phyloP scores from a whole-genome alignment of 1,284 basidiomycete species.

The Athelia psychrophila region DNA sequence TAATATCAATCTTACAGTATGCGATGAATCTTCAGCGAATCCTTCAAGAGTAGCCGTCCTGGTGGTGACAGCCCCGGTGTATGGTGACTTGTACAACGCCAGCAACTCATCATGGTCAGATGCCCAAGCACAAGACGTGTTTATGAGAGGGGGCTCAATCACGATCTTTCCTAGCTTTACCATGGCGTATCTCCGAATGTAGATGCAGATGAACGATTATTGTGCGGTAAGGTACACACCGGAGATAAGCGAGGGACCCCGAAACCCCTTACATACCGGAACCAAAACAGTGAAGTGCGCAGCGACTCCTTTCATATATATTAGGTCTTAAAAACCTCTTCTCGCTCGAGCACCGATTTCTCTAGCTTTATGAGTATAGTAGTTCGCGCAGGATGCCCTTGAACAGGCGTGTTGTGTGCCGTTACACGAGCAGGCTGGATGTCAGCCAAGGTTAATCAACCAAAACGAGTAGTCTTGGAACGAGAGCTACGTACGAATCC shows the following conservation, averaged over 20 bases:
- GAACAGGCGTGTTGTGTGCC: conserved; percentile 88
- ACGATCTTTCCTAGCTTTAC: background rate
- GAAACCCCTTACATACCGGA: too few species aligned
- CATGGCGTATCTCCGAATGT: background rate
- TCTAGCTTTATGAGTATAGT: conserved; percentile 96
- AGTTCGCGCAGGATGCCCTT: conserved; percentile 79
- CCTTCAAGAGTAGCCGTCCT: conserved; percentile 69
- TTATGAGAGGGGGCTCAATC: conserved; percentile 61
- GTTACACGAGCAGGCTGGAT: conserved; percentile 93
- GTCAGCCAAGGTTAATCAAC: conserved; percentile 4
- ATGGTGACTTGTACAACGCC: conserved; percentile 58
- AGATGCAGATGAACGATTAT: background rate
- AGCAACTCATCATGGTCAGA: conserved; percentile 60
- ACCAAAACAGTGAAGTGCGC: too few species aligned
- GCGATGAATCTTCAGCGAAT: conserved; percentile 56
- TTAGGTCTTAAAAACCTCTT: conserved; percentile 69
- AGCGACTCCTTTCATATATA: conserved; percentile 1
- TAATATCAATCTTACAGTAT: conserved; percentile 46
- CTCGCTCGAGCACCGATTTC: conserved; percentile 84
- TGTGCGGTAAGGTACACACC: too few species aligned
- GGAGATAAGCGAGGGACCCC: too few species aligned
- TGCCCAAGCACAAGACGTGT: conserved; percentile 78
- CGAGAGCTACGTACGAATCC: conserved; percentile 75
- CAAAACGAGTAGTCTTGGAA: conserved; percentile 3
- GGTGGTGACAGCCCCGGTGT: conserved; percentile 75